Evolutionary conservation across 1,284 basidiomycete species (phyloP), one percentile per base, ranked within the genome.

Genomic region (Volvariella volvacea): DNA sequence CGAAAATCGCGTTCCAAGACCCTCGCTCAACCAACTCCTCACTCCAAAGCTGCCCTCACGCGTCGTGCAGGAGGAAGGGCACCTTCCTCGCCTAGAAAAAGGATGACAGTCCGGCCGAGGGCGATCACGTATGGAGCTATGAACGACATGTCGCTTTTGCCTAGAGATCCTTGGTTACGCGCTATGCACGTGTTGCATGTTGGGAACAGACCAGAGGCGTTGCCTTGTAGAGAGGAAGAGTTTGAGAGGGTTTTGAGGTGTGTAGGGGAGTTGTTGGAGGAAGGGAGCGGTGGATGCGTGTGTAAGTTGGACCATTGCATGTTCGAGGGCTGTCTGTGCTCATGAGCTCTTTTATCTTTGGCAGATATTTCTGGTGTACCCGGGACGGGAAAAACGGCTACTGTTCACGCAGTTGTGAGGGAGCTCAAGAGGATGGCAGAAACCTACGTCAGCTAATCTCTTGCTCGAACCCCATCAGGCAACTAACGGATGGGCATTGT

Each of bases 381-480:
- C 6, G 96, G 96, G 1, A 98, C 95, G 6, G 95, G 96, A 2
- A 99, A 99, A 68, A 99, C 96, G 2, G 96, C 96, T 0, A 99
- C 96, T 0, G 93, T 99, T 0, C 92, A 95, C 55, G 88, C 88
- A 1, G 87, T 95, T 12, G 79, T 97, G 32, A 77, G 88, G 36
- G 89, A 94, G 58, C 73, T 97, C 12, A 92, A 90, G 60, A 74
- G 82, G 30, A 88, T 92, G 78, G 92, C 92, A 0, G 76, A 86
- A 57, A 73, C 80, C 44, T 83, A 80, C 49, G 90, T 90, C 51
- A 21, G 78, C 67, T 7, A 4, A 34, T 36, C 17, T 39, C 28
- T 28, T n/a, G 22, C 7, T 39, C 28, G 1, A 14, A 8, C n/a
- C 25, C 41, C 28, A 2, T 33, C 7, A 47, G 4, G 10, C 22